phyloP scores from a whole-genome alignment of 1,284 basidiomycete genomes.

The Vanrija pseudolonga region DNA sequence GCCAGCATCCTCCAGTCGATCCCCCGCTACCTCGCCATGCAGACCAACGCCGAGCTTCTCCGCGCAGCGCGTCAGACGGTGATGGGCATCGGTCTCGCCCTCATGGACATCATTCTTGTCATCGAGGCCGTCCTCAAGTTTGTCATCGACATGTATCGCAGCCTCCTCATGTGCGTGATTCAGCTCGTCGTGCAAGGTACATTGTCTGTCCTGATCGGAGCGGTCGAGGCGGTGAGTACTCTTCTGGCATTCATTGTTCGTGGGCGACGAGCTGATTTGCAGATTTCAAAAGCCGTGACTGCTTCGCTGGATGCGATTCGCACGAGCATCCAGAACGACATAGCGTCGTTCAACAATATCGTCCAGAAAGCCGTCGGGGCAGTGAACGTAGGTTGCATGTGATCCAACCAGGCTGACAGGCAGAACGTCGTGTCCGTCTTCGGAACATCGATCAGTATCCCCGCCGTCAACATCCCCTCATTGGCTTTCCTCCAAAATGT shows the following conservation, averaged over 20 bases:
- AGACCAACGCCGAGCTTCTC: conserved; percentile 73
- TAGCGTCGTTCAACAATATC: conserved; percentile 63
- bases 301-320: conserved; percentile 60
- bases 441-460: conserved; percentile 57
- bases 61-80: conserved; percentile 74
- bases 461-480: conserved; percentile 67
- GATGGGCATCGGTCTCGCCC: conserved; percentile 66
- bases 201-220: conserved; percentile 72
- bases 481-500: conserved; percentile 72
- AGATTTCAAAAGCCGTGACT: conserved; percentile 69
- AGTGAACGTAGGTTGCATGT: no score
- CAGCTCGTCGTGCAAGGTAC: conserved; percentile 82
- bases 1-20: conserved; percentile 76
- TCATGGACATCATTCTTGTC: conserved; percentile 63
- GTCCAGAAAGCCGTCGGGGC: conserved; percentile 63
- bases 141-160: conserved; percentile 84
- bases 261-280: conserved; percentile 7
- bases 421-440: conserved; percentile 62
- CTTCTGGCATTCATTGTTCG: background rate
- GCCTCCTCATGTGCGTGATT: conserved; percentile 85
- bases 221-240: conserved; percentile 62
- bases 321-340: conserved; percentile 66
- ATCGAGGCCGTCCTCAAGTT: conserved; percentile 88
- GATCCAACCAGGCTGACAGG: background rate
- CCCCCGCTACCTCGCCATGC: conserved; percentile 79